Evolutionary conservation across 2,329 filamentous ascomycete species (phyloP).

Genomic region (Ophiostoma tasmaniense): DNA sequence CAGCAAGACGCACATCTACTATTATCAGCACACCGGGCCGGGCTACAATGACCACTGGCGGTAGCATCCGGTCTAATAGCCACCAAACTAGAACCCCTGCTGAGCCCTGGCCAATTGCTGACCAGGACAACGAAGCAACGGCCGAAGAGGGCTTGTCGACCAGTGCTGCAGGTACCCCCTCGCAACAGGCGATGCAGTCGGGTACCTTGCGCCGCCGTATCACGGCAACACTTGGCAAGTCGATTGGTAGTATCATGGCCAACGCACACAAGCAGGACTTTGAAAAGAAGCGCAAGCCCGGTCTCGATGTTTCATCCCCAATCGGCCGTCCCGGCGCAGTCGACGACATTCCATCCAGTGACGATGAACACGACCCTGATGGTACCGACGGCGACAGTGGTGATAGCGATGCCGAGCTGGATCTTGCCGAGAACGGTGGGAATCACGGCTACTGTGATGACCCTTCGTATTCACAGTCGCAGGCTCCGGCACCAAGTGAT

Average conservation of each 20-base stretch:
- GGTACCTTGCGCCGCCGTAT: constrained; percentile 26
- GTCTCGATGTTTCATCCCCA: neutral
- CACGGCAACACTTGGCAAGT: constrained; percentile 28
- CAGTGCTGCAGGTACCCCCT: neutral
- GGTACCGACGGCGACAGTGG: neutral
- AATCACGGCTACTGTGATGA: constrained; percentile 1
- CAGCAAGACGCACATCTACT: neutral
- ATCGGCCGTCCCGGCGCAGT: constrained; percentile 7
- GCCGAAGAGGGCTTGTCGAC: constrained; percentile 11
- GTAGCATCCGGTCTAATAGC: constrained; percentile 4
- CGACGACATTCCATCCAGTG: constrained; percentile 18
- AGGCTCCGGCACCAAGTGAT: neutral
- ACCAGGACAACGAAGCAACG: neutral
- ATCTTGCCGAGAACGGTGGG: constrained; percentile 12
- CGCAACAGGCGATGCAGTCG: neutral
- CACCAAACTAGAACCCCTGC: neutral
- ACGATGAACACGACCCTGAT: constrained; percentile 16
- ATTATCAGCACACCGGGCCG: neutral
- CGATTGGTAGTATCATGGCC: constrained; percentile 56
- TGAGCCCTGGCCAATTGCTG: neutral
- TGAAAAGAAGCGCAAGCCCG: constrained; percentile 59
- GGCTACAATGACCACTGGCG: neutral
- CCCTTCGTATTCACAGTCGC: neutral
- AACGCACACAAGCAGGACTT: constrained; percentile 87
- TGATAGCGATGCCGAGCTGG: constrained; percentile 14